Evolutionary conservation across 2,329 filamentous ascomycete species (phyloP).

Genomic region (Venturia pyrina): DNA sequence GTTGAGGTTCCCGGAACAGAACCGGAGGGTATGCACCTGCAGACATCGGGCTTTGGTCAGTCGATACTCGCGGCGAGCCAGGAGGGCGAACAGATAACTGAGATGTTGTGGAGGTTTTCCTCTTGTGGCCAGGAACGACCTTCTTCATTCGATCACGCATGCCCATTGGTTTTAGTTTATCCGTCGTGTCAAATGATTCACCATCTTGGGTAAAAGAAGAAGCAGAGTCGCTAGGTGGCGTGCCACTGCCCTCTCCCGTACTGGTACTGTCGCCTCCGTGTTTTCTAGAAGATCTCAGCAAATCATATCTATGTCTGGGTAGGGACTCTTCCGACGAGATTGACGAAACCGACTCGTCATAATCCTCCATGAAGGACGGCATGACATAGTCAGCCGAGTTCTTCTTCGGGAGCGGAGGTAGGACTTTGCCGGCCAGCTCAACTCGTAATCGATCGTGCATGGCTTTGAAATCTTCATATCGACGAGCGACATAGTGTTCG

Average conservation of each 20-base stretch:
- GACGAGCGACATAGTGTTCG: conserved; percentile 70
- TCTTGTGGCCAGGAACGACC: conserved; percentile 21
- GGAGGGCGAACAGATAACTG: conserved; percentile 16
- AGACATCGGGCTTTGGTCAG: conserved; percentile 23
- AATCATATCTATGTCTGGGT: neutral
- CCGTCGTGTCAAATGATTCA: neutral
- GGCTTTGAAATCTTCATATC: conserved; percentile 79
- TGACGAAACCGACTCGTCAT: conserved; percentile 65
- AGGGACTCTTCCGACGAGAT: conserved; percentile 52
- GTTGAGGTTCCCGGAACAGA: conserved; percentile 78
- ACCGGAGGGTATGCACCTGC: conserved; percentile 36
- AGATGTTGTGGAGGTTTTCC: conserved; percentile 31
- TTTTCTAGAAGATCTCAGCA: neutral
- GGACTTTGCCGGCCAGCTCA: conserved; percentile 82
- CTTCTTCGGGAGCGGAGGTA: conserved; percentile 81
- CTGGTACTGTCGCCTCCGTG: neutral
- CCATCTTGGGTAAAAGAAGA: conserved; percentile 12
- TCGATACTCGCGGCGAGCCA: conserved; percentile 23
- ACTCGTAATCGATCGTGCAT: conserved; percentile 70
- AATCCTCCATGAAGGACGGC: conserved; percentile 46
- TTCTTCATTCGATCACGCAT: conserved; percentile 9
- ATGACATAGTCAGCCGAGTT: conserved; percentile 70
- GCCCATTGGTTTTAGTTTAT: conserved; percentile 6
- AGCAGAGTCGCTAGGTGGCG: conserved; percentile 2
- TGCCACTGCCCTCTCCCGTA: neutral